Evolutionary conservation across 495 filamentous ascomycete species (phyloP).

Genomic region (Aspergillus biplanus): DNA sequence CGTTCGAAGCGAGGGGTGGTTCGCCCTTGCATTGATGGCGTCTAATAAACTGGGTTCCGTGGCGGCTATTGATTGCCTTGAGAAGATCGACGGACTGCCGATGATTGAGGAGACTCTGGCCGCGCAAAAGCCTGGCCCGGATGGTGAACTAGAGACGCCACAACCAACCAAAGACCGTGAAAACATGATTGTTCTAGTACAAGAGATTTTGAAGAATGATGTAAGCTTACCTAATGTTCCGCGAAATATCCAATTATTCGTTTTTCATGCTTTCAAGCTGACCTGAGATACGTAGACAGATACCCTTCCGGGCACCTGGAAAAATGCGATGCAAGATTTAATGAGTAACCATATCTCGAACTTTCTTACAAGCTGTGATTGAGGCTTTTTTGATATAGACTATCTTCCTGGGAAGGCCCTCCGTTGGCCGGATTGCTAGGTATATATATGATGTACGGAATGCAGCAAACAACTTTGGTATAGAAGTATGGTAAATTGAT

Average conservation of each 20-base stretch:
- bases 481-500: not conserved
- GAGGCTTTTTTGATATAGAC: not conserved
- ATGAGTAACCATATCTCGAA: slow-evolving; percentile 31
- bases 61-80: slow-evolving; percentile 53
- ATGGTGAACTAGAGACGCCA: slow-evolving; percentile 28
- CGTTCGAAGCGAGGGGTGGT: slow-evolving; percentile 72
- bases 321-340: slow-evolving; percentile 32
- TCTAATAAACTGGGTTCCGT: slow-evolving; percentile 50
- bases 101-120: slow-evolving; percentile 56
- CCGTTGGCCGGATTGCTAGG: too few relatives aligned
- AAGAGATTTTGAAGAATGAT: slow-evolving; percentile 58
- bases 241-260: not conserved
- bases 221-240: slow-evolving; percentile 31
- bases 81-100: slow-evolving; percentile 48
- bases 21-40: slow-evolving; percentile 74
- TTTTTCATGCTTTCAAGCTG: not conserved
- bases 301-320: slow-evolving; percentile 32
- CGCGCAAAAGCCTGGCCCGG: slow-evolving; percentile 25
- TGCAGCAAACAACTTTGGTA: not conserved
- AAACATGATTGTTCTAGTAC: slow-evolving; percentile 65
- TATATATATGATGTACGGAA: not conserved
- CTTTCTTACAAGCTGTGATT: slow-evolving; percentile 21
- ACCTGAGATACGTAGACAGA: slow-evolving; percentile 30
- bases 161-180: slow-evolving; percentile 57
- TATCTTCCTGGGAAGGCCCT: too few relatives aligned